A percentile compares a stretch with the other conserved stretches of the same genome.
phyloP scores from a whole-genome alignment of 768 basidiomycete species.

The Russula earlei region DNA sequence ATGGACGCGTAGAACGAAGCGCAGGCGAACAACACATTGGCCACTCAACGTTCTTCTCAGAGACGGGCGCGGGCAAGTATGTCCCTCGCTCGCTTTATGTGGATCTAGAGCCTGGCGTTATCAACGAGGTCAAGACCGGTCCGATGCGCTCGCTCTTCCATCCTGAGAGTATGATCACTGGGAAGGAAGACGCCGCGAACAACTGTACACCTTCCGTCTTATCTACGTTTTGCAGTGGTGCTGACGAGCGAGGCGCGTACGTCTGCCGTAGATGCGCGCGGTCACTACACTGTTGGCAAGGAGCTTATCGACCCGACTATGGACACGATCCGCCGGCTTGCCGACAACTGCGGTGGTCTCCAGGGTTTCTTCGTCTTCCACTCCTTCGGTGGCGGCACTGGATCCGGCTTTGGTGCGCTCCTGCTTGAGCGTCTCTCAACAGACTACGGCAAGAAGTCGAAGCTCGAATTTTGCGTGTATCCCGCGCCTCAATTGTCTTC shows the following conservation, averaged over 20 bases:
- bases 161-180: slow-evolving; percentile 92
- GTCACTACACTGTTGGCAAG: slow-evolving; percentile 98
- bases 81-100: slow-evolving; percentile 96
- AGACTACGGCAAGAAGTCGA: slow-evolving; percentile 98
- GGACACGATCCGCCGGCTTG: slow-evolving; percentile 89
- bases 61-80: slow-evolving; percentile 86
- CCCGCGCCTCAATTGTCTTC: slow-evolving; percentile 88
- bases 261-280: slow-evolving; percentile 69
- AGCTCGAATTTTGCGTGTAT: slow-evolving; percentile 96
- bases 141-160: slow-evolving; percentile 92
- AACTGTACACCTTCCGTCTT: slow-evolving; percentile 60
- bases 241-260: slow-evolving; percentile 1
- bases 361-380: slow-evolving; percentile 99
- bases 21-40: slow-evolving; percentile 64
- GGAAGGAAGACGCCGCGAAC: slow-evolving; percentile 99
- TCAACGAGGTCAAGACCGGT: slow-evolving; percentile 92
- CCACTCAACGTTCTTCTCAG: slow-evolving; percentile 98
- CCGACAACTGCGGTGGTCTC: slow-evolving; percentile 93
- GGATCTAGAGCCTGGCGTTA: slow-evolving; percentile 88
- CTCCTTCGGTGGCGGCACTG: slow-evolving; percentile 98
- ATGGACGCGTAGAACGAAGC: slow-evolving; percentile 78
- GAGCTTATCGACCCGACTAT: slow-evolving; percentile 94
- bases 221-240: background rate
- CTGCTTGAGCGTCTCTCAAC: slow-evolving; percentile 91
- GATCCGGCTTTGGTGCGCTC: slow-evolving; percentile 95